Base-by-base conservation (phyloP, 331 rosid genomes). In the Rosa hybrid region DNA sequence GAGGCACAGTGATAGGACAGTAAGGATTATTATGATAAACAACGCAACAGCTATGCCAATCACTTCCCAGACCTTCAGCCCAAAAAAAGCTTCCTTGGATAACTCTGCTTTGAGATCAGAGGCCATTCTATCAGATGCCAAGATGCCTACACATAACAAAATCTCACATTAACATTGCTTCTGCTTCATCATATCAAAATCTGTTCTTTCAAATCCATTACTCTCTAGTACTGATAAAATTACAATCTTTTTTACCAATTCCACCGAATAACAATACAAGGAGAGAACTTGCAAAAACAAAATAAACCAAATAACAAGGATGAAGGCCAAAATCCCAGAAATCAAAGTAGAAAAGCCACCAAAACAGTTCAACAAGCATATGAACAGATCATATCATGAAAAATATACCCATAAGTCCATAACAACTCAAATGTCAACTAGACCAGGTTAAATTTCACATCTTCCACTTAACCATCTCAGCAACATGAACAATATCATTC, bases 51-150 rank as follows among this genome's bases (percentile, higher is more conserved):
- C 89, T 84, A 90, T 89, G 72, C 96, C 98, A 78, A 92, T 86
- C 68, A 94, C 80, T 83, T 92, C 92, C 97, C 97, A 94, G 82
- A 89, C 97, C 88, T 91, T 89, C 16, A 94, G 89, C 78, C 86
- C 87, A 57, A 90, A 78, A 71, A 84, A 80, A 77, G 94, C 88
- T 83, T 83, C 84, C 97, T 90, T 90, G 73, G 94, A 91, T 57
- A 94, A 83, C 78, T 88, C 92, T 39, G 89, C 87, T 49, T 83
- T 85, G 51, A 94, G 94, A 88, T 81, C 76, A 23, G 84, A 75
- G 64, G 90, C 91, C 98, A 94, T 94, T 68, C 78, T 65, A 71
- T 41, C 76, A 72, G 14, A 48, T 74, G 54, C 63, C 81, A 25
- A 41, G 75, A 60, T 73, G 83, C 90, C 92, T 89, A 83, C 83